Conservation (phyloP, 73 alveolate species). For the Symbiodinium pilosum region DNA sequence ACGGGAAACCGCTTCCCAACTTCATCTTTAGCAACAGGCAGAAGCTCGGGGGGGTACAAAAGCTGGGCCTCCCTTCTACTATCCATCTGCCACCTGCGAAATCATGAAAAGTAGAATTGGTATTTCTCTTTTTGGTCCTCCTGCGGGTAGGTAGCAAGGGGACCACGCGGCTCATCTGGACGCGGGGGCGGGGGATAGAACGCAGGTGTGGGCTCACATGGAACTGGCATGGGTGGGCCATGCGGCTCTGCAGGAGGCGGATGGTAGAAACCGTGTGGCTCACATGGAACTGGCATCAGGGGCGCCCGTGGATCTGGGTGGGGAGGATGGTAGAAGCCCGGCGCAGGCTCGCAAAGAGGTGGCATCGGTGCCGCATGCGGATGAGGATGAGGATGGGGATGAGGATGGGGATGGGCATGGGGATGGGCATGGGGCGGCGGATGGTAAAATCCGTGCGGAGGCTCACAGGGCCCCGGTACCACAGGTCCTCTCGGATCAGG, state of each 20-base stretch:
- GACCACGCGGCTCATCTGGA: not conserved
- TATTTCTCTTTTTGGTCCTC: not conserved
- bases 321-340: constrained; percentile 7
- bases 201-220: not conserved
- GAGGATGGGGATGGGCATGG: too few species aligned
- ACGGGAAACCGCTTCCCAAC: too few species aligned
- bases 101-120: too few species aligned
- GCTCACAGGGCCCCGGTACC: not conserved
- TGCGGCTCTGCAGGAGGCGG: not conserved
- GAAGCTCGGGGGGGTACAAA: too few species aligned
- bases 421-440: not conserved
- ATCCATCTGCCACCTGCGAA: too few species aligned
- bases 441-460: not conserved
- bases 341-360: not conserved
- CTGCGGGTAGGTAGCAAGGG: not conserved
- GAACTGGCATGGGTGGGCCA: not conserved
- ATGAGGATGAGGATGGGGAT: too few species aligned
- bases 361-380: too few species aligned
- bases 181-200: not conserved
- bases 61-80: too few species aligned
- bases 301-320: not conserved
- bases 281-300: not conserved
- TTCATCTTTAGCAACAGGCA: too few species aligned
- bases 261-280: not conserved
- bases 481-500: not conserved